Evolutionary conservation across 225 moss, liverwort and hornwort species (phyloP).

Genomic region (Asterella californica): DNA sequence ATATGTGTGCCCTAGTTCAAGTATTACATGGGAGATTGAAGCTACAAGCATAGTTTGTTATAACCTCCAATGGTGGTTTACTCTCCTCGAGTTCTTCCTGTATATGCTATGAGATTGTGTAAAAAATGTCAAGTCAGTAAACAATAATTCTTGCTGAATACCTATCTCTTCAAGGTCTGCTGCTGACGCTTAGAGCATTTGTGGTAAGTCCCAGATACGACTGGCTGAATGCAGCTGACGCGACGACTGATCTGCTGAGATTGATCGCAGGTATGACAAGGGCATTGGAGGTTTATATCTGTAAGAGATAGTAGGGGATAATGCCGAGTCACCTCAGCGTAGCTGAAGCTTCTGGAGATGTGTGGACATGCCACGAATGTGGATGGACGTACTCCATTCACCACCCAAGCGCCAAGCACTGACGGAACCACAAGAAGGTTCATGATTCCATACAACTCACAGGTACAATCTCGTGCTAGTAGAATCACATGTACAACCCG

Average conservation of each 20-base stretch:
- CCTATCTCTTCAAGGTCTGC: neutral
- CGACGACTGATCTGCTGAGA: neutral
- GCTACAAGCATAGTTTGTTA: too few species aligned
- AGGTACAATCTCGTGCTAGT: neutral
- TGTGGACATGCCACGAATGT: conserved; percentile 46
- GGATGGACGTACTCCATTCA: conserved; percentile 50
- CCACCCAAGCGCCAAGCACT: conserved; percentile 47
- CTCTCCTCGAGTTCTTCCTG: conserved; percentile 95
- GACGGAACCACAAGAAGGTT: conserved; percentile 45
- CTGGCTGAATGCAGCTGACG: too few species aligned
- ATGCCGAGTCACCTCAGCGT: conserved; percentile 38
- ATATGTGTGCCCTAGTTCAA: too few species aligned
- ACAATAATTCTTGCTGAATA: neutral
- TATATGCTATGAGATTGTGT: conserved; percentile 95
- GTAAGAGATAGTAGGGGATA: neutral
- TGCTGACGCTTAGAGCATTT: neutral
- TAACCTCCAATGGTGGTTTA: conserved; percentile 84
- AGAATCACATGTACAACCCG: neutral
- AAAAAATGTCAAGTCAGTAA: conserved; percentile 86
- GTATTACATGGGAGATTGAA: too few species aligned
- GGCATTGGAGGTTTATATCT: neutral
- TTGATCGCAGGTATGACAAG: neutral
- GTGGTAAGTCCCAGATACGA: neutral
- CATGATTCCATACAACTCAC: conserved; percentile 27
- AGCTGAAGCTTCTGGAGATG: conserved; percentile 37